A percentile compares a stretch with the other conserved stretches of the same genome.
Conservation (phyloP, 345 rosid genomes). For the Lepidium africanum region DNA sequence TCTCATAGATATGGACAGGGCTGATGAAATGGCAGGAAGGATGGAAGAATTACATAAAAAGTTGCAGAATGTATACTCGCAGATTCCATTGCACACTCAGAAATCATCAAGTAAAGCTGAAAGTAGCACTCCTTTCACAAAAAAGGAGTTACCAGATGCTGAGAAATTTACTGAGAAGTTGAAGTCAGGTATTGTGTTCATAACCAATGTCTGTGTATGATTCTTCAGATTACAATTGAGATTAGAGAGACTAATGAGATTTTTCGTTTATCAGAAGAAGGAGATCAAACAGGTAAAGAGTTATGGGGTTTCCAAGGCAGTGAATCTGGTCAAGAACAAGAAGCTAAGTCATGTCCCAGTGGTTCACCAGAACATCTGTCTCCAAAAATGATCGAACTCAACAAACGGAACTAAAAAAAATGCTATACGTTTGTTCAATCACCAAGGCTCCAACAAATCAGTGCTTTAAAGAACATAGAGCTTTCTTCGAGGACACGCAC, state of each 20-base stretch:
- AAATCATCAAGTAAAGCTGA: slow-evolving; percentile 14
- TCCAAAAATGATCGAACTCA: slow-evolving; percentile 16
- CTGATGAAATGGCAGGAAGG: slow-evolving; percentile 54
- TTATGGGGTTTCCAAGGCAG: slow-evolving; percentile 20
- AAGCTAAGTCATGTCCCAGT: slow-evolving; percentile 3
- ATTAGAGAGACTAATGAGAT: background rate
- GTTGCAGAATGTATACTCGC: slow-evolving; percentile 57
- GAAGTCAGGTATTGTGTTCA: slow-evolving; percentile 23
- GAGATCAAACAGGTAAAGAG: slow-evolving; percentile 19
- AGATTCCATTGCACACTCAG: slow-evolving; percentile 34
- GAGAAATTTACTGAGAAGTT: slow-evolving; percentile 25
- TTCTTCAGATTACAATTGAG: background rate
- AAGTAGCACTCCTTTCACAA: slow-evolving; percentile 6
- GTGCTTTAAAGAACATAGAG: background rate
- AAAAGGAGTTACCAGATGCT: slow-evolving; percentile 22
- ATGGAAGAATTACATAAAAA: slow-evolving; percentile 43
- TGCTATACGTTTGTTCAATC: background rate
- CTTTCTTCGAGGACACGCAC: slow-evolving; percentile 1
- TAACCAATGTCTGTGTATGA: background rate
- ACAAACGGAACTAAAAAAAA: slow-evolving; percentile 8
- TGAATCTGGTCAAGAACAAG: slow-evolving; percentile 15
- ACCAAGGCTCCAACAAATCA: background rate
- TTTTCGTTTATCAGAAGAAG: slow-evolving; percentile 14
- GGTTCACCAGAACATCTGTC: slow-evolving; percentile 18
- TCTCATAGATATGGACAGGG: slow-evolving; percentile 80